Evolutionary conservation across 2,329 filamentous ascomycete genomes (phyloP).

Genomic region (Phaeosphaeriaceae sp.): DNA sequence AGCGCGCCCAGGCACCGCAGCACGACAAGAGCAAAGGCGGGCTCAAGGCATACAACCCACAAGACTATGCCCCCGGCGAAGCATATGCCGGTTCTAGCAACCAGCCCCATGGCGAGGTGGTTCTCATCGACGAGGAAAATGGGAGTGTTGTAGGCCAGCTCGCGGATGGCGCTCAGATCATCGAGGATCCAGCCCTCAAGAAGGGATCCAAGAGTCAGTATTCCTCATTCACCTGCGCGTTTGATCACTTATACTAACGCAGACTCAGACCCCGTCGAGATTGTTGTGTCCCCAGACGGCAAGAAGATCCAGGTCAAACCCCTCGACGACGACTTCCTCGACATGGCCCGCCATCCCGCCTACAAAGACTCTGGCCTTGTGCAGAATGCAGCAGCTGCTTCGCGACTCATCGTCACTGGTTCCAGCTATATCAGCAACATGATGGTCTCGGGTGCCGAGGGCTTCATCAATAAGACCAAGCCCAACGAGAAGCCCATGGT

Average conservation of each 20-base stretch:
- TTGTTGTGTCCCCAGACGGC: constrained; percentile 74
- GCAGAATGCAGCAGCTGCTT: constrained; percentile 85
- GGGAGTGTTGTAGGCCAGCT: constrained; percentile 94
- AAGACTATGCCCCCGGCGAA: constrained; percentile 79
- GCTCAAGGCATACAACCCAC: constrained; percentile 74
- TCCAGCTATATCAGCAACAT: constrained; percentile 81
- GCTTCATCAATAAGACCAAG: constrained; percentile 80
- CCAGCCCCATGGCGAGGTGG: constrained; percentile 72
- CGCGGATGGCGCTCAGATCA: constrained; percentile 78
- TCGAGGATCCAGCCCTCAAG: constrained; percentile 78
- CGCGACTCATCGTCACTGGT: constrained; percentile 88
- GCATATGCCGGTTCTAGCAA: constrained; percentile 68
- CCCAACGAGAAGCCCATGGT: constrained; percentile 82
- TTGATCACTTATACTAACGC: constrained; percentile 31
- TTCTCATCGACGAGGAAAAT: constrained; percentile 94
- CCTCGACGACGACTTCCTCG: constrained; percentile 74
- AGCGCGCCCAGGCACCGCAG: constrained; percentile 74
- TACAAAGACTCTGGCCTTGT: constrained; percentile 89
- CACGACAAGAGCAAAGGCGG: constrained; percentile 42
- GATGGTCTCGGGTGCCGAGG: constrained; percentile 79
- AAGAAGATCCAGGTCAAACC: constrained; percentile 74
- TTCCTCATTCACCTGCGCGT: constrained; percentile 7
- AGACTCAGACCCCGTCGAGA: constrained; percentile 76
- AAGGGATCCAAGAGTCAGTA: constrained; percentile 87
- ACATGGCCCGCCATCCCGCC: constrained; percentile 84